Percentiles rank a stretch among this genome's conserved stretches.
Evolutionary conservation across 352 stramenopile genomes (phyloP).

Genomic region (Phytophthora sp.): DNA sequence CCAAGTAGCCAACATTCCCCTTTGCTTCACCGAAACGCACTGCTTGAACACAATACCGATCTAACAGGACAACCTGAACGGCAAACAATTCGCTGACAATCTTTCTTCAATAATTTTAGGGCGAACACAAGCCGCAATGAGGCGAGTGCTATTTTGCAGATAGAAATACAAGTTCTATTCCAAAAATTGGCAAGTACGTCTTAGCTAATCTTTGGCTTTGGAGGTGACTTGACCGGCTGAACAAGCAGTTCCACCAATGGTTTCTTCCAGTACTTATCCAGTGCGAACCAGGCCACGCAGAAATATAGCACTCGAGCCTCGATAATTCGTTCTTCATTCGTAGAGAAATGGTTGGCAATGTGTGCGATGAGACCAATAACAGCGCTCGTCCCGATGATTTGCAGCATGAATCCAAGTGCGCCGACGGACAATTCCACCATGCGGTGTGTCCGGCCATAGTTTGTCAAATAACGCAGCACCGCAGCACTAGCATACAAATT

Average conservation of each 20-base stretch:
- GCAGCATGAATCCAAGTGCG: conserved; percentile 48
- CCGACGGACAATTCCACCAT: conserved; percentile 46
- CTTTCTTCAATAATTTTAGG: too few relatives aligned
- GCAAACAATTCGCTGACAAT: too few relatives aligned
- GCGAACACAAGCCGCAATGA: too few relatives aligned
- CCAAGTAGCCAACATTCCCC: too few relatives aligned
- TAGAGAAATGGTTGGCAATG: conserved; percentile 64
- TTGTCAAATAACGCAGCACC: conserved; percentile 59
- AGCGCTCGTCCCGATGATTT: conserved; percentile 49
- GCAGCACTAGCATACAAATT: conserved; percentile 77
- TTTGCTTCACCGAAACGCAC: too few relatives aligned
- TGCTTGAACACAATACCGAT: too few relatives aligned
- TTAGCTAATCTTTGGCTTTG: conserved; percentile 36
- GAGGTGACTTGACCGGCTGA: conserved; percentile 16
- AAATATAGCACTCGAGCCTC: conserved; percentile 68
- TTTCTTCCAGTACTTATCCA: conserved; percentile 78
- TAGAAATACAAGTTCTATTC: conserved; percentile 23
- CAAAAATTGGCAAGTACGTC: background rate
- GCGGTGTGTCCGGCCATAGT: conserved; percentile 49
- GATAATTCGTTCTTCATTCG: conserved; percentile 49
- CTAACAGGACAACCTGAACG: too few relatives aligned
- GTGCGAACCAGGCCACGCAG: conserved; percentile 68
- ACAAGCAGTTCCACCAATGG: conserved; percentile 47
- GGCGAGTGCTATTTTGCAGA: too few relatives aligned
- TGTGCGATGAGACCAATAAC: conserved; percentile 61